Evolutionary conservation across 202 grass and related monocot species (phyloP).

Genomic region (Eragrostis tef): DNA sequence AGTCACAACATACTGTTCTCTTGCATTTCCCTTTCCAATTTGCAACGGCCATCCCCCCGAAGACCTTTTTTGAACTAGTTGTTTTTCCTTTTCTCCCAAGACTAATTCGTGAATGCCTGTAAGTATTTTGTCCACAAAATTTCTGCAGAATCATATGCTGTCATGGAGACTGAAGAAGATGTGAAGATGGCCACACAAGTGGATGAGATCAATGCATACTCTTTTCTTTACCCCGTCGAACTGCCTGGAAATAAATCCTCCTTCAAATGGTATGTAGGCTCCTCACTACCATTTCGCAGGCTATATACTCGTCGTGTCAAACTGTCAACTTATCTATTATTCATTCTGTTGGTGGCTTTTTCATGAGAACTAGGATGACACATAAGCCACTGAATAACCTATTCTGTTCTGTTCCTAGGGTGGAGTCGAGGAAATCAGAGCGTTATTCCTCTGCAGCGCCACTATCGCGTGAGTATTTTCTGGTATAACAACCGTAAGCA

Average conservation of each 20-base stretch:
- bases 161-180: slow-evolving; percentile 55
- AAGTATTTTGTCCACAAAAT: slow-evolving; percentile 32
- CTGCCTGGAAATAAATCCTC: slow-evolving; percentile 61
- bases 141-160: slow-evolving; percentile 65
- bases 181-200: slow-evolving; percentile 69
- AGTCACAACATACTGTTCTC: neutral
- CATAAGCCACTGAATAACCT: slow-evolving; percentile 30
- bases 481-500: slow-evolving; percentile 33
- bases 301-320: neutral
- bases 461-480: slow-evolving; percentile 75
- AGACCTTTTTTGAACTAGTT: neutral
- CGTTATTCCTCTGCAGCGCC: slow-evolving; percentile 93
- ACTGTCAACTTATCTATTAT: slow-evolving; percentile 20
- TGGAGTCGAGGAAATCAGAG: slow-evolving; percentile 92
- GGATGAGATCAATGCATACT: slow-evolving; percentile 86
- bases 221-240: slow-evolving; percentile 79
- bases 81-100: neutral
- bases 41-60: neutral
- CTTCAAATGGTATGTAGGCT: slow-evolving; percentile 76
- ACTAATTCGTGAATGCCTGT: slow-evolving; percentile 1
- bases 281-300: slow-evolving; percentile 6
- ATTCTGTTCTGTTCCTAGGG: slow-evolving; percentile 64
- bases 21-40: neutral
- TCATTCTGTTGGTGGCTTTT: slow-evolving; percentile 18
- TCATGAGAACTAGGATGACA: slow-evolving; percentile 8